Percentiles rank a stretch among this genome's conserved stretches.
These are phyloP conservation scores for Malus hybrid DNA, from an alignment of 331 rosid species.

Conservation along the genomic window DNA sequence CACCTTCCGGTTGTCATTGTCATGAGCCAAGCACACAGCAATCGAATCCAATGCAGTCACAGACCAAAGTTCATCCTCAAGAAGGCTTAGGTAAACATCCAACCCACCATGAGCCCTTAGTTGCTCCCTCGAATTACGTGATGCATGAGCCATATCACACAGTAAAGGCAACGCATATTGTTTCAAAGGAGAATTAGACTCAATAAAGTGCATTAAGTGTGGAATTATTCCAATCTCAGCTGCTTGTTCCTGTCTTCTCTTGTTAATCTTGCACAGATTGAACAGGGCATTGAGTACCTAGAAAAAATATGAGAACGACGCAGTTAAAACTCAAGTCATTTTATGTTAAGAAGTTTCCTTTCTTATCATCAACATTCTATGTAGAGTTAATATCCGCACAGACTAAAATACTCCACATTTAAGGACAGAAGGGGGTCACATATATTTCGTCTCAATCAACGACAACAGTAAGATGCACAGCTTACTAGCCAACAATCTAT, in stretches of 20 bases:
- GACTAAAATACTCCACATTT: not conserved
- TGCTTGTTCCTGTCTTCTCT: constrained; percentile 98
- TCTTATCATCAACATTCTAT: not conserved
- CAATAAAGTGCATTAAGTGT: constrained; percentile 88
- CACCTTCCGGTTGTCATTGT: constrained; percentile 89
- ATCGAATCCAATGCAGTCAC: constrained; percentile 96
- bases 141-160: constrained; percentile 99
- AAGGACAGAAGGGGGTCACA: not conserved
- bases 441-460: not conserved
- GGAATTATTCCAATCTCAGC: constrained; percentile 99
- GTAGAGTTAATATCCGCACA: not conserved
- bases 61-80: constrained; percentile 91
- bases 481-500: constrained; percentile 7
- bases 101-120: constrained; percentile 98
- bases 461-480: not conserved
- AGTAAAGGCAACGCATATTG: constrained; percentile 86
- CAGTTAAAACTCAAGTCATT: constrained; percentile 5
- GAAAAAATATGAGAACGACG: constrained; percentile 7
- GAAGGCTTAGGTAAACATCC: constrained; percentile 95
- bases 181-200: constrained; percentile 87
- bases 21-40: constrained; percentile 95
- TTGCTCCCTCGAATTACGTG: constrained; percentile 98
- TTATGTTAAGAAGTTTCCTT: not conserved
- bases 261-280: constrained; percentile 93
- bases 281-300: constrained; percentile 92